phyloP scores from a whole-genome alignment of 805 yeast species.

The Lipomyces mesembrius region DNA sequence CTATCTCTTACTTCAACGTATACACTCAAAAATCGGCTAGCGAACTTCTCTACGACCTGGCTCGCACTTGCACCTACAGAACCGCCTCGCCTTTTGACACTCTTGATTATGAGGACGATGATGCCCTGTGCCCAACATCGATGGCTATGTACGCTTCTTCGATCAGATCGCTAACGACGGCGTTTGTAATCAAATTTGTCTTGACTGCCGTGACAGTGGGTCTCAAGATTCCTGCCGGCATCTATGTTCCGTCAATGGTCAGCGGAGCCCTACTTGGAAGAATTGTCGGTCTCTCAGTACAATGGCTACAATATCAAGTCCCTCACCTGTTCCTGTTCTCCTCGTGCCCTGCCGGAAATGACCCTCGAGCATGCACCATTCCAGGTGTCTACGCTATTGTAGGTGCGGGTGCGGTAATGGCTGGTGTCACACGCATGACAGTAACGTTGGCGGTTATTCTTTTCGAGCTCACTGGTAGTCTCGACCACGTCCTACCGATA shows the following conservation, averaged over 20 bases:
- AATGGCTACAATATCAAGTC: conserved; percentile 46
- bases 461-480: conserved; percentile 61
- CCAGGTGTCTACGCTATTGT: conserved; percentile 59
- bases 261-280: conserved; percentile 65
- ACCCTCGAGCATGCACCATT: conserved; percentile 49
- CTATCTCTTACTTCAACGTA: conserved; percentile 55
- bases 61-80: conserved; percentile 52
- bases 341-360: conserved; percentile 36
- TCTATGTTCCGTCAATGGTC: conserved; percentile 68
- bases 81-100: not conserved
- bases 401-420: conserved; percentile 63
- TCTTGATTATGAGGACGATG: conserved; percentile 13
- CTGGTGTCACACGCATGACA: conserved; percentile 61
- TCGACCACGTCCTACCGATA: conserved; percentile 61
- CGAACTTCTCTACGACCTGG: conserved; percentile 56
- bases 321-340: conserved; percentile 40
- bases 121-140: conserved; percentile 25
- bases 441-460: conserved; percentile 57
- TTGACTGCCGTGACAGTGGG: conserved; percentile 62
- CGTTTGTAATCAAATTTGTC: conserved; percentile 52
- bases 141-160: conserved; percentile 19
- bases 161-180: conserved; percentile 46
- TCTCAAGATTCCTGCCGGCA: conserved; percentile 62
- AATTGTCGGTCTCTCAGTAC: conserved; percentile 52
- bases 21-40: conserved; percentile 56